Base-by-base conservation (phyloP, 768 basidiomycete species). In the Leucosporidium yakuticum region DNA sequence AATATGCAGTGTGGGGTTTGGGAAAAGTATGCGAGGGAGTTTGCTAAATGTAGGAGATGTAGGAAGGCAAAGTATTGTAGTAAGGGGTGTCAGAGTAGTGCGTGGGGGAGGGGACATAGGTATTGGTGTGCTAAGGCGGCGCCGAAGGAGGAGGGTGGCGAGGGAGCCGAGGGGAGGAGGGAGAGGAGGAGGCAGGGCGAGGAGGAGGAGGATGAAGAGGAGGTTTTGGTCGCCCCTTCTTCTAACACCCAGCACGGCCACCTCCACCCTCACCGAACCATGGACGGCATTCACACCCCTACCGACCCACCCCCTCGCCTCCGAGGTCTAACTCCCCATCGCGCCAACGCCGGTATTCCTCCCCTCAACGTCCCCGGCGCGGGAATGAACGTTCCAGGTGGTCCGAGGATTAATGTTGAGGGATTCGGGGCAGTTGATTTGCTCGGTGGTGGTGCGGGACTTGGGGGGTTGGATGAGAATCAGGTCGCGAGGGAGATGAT, bases 61-160 rank as follows among this genome's bases (percentile, higher is more conserved):
- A 80, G 95, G 73, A 96, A 98, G 79, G 96, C 95, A 15, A 99
- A 99, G 79, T 99, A 98, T 78, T 98, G 96, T 75, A 91, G 91
- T 31, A 97, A 97, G 79, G 90, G 48, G 49, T 97, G 95, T 76
- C 94, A 97, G 81, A 92, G 90, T 73, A 89, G 87, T 23, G 93
- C 93, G 0, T 97, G 93, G 95, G 88, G 88, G 69, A 91, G 94
- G 74, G 95, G 95, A 0, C 95, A 97, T 77, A 83, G 94, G 64
- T 97, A 94, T 36, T 73, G 72, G 72, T 73, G 72, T 53, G 60
- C 68, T 56, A 73, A 73, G 51, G 61, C 67, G 29, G 4, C 25
- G 5, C 15, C 62, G 39, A 31, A 50, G 27, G 60, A 50, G 27
- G 60, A 63, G 36, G 32, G 29, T 9, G 23, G 29, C 21, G 64